Evolutionary conservation across 106 monocot genomes (phyloP), one percentile per base, ranked within the genome.

Genomic region (Dendrobium huoshanense): DNA sequence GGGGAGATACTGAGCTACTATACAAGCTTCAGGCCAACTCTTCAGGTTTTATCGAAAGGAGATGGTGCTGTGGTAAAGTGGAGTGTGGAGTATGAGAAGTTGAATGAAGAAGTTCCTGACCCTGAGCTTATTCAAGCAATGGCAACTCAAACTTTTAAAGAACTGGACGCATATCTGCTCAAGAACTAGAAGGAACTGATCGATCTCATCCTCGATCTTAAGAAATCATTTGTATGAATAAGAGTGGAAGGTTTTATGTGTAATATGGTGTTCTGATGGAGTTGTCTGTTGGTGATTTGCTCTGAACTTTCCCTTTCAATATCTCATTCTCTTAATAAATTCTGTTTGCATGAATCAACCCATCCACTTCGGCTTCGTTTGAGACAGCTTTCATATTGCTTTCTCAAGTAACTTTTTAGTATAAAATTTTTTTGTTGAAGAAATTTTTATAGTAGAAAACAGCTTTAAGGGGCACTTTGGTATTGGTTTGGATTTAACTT

Each of bases 81-180:
- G 77, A 77, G 3, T 15, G 29, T 51, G 29, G 77, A 77, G 27
- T 49, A 49, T 24, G 77, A 55, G 77, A 77, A 77, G 55, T 31
- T 41, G 20, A 77, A 16, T 9, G 77, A 77, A 2, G 54, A 77
- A 49, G 77, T 77, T 8, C 77, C 77, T 29, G 55, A 29, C 16
- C 77, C 77, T 51, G 77, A 77, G 43, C 9, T 77, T 2, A 48
- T 48, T 22, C 44, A 48, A 45, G 27, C 48, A 19, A 17, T 77
- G 77, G 45, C 24, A 44, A 44, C 24, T 16, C 15, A 15, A 13
- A 75, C 75, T 10, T 44, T 75, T 7, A 44, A 75, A 75, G 41
- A 42, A 45, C 29, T 47, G 44, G 75, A 75, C n/a, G 75, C 41
- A 16, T 75, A 75, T 47, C 75, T 75, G 17, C 75, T 75, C 75